Conservation (phyloP, 2,329 filamentous ascomycete genomes). For the Thermothelomyces thermophilus region DNA sequence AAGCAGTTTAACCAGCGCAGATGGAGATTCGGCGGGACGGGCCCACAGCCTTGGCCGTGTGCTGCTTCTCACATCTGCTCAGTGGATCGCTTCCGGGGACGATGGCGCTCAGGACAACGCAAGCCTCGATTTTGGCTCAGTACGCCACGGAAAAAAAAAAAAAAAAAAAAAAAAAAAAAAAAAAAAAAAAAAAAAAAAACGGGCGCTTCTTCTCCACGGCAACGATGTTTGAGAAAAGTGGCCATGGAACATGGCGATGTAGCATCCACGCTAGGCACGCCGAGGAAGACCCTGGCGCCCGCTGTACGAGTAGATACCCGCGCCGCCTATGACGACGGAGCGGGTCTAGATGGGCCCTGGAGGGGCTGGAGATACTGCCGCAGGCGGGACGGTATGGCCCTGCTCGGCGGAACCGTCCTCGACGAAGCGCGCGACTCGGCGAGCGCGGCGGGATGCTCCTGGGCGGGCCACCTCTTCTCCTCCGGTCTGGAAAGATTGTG, state of each 20-base stretch:
- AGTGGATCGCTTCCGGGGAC: conserved; percentile 10
- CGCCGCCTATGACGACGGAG: conserved; percentile 20
- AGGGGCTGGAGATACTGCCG: conserved; percentile 18
- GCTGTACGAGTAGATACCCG: conserved; percentile 11
- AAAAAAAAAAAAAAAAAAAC: background rate
- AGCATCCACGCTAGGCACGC: conserved; percentile 9
- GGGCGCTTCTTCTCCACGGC: conserved; percentile 11
- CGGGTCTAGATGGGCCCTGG: conserved; percentile 19
- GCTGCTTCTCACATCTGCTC: conserved; percentile 4
- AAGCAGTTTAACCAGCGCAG: conserved; percentile 24
- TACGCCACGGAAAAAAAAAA: too few species aligned
- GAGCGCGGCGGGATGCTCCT: conserved; percentile 14
- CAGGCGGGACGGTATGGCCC: conserved; percentile 23
- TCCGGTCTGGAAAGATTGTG: conserved; percentile 4
- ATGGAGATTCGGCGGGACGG: conserved; percentile 15
- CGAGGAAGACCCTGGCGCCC: conserved; percentile 11
- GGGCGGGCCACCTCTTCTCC: conserved; percentile 10
- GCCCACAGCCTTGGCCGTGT: conserved; percentile 18
- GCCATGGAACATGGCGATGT: conserved; percentile 12
- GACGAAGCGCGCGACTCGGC: conserved; percentile 21
- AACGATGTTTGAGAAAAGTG: conserved; percentile 5
- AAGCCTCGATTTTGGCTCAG: conserved; percentile 15
- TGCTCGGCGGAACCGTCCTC: conserved; percentile 21
- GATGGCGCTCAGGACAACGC: conserved; percentile 12
- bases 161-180: too few species aligned